phyloP scores from a whole-genome alignment of 768 basidiomycete genomes.

The Trametes coccinea region DNA sequence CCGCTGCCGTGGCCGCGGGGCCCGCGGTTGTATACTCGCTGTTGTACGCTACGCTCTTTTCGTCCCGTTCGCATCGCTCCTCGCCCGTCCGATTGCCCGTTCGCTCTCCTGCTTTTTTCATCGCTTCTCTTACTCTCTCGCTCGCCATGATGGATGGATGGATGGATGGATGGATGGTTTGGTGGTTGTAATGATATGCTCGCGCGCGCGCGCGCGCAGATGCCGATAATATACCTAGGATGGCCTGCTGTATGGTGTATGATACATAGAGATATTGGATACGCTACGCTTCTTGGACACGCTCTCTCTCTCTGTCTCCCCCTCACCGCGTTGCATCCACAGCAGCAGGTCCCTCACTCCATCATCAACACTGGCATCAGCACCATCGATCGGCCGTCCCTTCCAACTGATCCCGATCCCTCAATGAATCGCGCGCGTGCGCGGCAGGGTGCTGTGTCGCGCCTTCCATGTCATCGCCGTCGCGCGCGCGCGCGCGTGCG shows the following conservation, averaged over 20 bases:
- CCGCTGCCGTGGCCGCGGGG: not conserved
- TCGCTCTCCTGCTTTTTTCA: slow-evolving; percentile 10
- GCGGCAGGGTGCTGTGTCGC: too few species aligned
- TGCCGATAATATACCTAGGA: too few species aligned
- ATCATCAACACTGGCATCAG: too few species aligned
- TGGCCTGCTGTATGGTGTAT: not conserved
- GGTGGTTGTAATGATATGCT: too few species aligned
- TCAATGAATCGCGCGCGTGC: not conserved
- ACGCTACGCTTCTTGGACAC: too few species aligned
- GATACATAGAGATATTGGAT: slow-evolving; percentile 1
- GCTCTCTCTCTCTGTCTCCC: too few species aligned
- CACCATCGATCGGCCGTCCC: too few species aligned
- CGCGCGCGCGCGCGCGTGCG: not conserved
- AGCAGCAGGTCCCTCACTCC: too few species aligned
- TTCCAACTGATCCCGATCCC: not conserved
- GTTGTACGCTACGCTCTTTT: slow-evolving; percentile 1
- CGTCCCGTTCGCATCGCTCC: too few species aligned
- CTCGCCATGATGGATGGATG: not conserved
- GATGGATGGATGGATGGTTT: too few species aligned
- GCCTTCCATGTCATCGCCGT: not conserved
- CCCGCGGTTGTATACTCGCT: not conserved
- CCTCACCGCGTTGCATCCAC: too few species aligned
- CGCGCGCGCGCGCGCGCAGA: too few species aligned
- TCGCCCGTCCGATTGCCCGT: not conserved
- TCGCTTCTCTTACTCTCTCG: not conserved